Base-by-base conservation (phyloP, 441 rosid genomes). In the Populus hybrid region DNA sequence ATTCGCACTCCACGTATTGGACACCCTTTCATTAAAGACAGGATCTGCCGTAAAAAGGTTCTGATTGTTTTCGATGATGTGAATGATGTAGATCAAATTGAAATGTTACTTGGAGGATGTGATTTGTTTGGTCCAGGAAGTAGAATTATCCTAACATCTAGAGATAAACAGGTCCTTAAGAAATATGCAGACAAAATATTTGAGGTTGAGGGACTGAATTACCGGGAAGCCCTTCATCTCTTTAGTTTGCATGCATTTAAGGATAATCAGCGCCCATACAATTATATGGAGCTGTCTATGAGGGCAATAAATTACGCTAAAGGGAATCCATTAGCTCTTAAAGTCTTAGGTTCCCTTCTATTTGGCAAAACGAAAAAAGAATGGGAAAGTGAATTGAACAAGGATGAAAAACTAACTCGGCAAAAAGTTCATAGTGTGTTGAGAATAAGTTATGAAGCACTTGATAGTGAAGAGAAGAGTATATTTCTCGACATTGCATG, bases 361-460 rank as follows among this genome's bases (percentile, higher is more conserved):
- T 26, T 26, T 26, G 28, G 28, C 28, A 26, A 2, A 26, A 26
- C 28, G 28, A 26, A 24, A 69, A 3, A 35, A 69, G 50, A 20
- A 7, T 69, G 72, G 72, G 73, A 38, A 69, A 69, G 73, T 4
- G 30, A 57, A 69, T 4, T 69, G 28, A 18, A 69, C 42, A 69
- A 69, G 14, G 8, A 38, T 69, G 57, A 14, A 10, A 69, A 18
- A 69, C 21, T 69, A 20, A 50, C 50, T 8, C 72, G 1, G 12
- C 50, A 24, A 10, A 5, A 36, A 69, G 23, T 69, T 69, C 21
- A 34, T 20, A 40, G 2, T 9, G 57, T 70, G 20, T 11, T 70
- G 32, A 70, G 73, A 70, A 36, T 18, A 70, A 38, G 59, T 70
- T 70, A 10, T 70, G 73, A 70, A 10, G 73, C 20, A 10, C 40